Conservation (phyloP, 1,284 basidiomycete genomes). For the Trichosporon sp. region DNA sequence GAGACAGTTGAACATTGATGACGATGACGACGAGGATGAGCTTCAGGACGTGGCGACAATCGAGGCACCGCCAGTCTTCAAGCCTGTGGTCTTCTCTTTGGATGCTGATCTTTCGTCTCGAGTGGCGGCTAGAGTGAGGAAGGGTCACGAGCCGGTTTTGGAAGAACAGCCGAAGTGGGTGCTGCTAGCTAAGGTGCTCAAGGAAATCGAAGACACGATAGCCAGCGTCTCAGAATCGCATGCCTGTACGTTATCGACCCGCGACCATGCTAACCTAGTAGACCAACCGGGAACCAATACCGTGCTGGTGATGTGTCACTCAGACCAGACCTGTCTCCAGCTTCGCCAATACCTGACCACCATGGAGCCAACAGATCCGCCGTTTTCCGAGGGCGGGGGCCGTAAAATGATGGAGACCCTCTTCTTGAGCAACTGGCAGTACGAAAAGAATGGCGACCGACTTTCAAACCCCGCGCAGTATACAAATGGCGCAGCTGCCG, state of each 20-base stretch:
- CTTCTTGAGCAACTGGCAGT: constrained; percentile 45
- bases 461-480: constrained; percentile 30
- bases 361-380: constrained; percentile 58
- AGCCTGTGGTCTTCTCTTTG: constrained; percentile 29
- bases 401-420: constrained; percentile 64
- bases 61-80: constrained; percentile 35
- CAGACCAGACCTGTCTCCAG: constrained; percentile 65
- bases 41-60: constrained; percentile 57
- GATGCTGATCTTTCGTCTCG: constrained; percentile 30
- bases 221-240: constrained; percentile 35
- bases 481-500: constrained; percentile 23
- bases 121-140: constrained; percentile 60
- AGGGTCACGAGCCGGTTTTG: constrained; percentile 74
- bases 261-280: constrained; percentile 24
- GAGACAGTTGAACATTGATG: constrained; percentile 18
- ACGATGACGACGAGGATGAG: constrained; percentile 60
- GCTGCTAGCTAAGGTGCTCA: constrained; percentile 72
- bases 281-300: constrained; percentile 64
- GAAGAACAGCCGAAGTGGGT: constrained; percentile 96
- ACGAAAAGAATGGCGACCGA: constrained; percentile 39
- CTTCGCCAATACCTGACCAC: constrained; percentile 70
- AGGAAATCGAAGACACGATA: constrained; percentile 89
- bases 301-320: constrained; percentile 83
- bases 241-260: constrained; percentile 26
- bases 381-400: constrained; percentile 51